Evolutionary conservation across 1,284 basidiomycete genomes (phyloP).

Genomic region (Pseudozyma pruni): DNA sequence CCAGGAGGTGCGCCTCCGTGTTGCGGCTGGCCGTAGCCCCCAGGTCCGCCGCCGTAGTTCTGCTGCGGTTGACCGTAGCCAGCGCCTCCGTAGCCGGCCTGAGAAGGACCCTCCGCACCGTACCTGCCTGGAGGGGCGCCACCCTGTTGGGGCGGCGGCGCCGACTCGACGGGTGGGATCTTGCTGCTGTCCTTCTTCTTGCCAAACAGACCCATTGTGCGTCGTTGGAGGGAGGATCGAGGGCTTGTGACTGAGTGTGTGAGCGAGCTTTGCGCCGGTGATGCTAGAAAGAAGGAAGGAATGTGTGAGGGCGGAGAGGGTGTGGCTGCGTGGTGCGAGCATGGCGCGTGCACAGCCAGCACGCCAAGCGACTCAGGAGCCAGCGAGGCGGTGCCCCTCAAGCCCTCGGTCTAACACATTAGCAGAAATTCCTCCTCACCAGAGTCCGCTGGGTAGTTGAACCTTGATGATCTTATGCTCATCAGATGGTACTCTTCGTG

Average conservation of each 20-base stretch:
- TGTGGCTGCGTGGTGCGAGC: constrained; percentile 8
- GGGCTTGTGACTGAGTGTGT: neutral
- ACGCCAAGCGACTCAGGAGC: neutral
- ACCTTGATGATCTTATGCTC: too few relatives aligned
- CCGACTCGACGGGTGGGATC: constrained; percentile 37
- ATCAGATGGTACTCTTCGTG: too few relatives aligned
- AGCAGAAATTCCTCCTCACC: too few relatives aligned
- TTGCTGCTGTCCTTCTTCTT: constrained; percentile 47
- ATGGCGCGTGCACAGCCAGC: constrained; percentile 17
- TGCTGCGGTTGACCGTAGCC: constrained; percentile 9
- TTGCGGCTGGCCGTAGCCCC: constrained; percentile 23
- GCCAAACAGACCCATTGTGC: constrained; percentile 50
- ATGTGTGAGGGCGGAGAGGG: neutral
- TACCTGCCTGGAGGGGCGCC: constrained; percentile 22
- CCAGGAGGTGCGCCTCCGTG: constrained; percentile 25
- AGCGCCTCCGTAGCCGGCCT: constrained; percentile 3
- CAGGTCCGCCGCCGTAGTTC: constrained; percentile 14
- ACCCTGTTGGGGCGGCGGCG: constrained; percentile 15
- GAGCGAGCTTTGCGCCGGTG: neutral
- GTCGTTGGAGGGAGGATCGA: neutral
- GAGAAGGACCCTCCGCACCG: constrained; percentile 2
- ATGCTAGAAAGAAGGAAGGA: neutral
- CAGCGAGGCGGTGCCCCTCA: too few relatives aligned
- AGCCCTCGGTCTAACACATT: too few relatives aligned
- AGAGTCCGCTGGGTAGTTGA: too few relatives aligned